Evolutionary conservation across 345 rosid genomes (phyloP).

Genomic region (Rubroshorea leprosula): DNA sequence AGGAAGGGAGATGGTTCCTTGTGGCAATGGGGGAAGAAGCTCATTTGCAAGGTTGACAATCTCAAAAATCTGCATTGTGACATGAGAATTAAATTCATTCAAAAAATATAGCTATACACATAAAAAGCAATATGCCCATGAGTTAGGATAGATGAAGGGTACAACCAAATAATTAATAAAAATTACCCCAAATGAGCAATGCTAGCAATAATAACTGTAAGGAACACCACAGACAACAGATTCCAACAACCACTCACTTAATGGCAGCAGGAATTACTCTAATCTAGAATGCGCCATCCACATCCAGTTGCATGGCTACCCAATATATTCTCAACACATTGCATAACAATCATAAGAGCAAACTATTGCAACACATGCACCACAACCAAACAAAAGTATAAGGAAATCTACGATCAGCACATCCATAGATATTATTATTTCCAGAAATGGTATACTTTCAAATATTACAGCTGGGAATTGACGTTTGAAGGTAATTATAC

Average conservation of each 20-base stretch:
- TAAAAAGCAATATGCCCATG: neutral
- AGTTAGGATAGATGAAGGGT: too few species aligned
- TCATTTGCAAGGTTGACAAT: slow-evolving; percentile 97
- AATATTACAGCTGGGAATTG: neutral
- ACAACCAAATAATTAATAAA: too few species aligned
- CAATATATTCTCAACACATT: neutral
- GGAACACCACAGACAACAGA: too few species aligned
- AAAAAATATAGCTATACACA: neutral
- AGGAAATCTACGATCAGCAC: neutral
- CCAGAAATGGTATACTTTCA: neutral
- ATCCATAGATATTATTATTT: too few species aligned
- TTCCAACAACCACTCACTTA: too few species aligned
- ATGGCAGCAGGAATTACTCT: too few species aligned
- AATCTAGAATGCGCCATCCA: too few species aligned
- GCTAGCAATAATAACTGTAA: too few species aligned
- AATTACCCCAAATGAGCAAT: too few species aligned
- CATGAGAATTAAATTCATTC: neutral
- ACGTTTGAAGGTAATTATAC: neutral
- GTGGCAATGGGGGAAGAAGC: slow-evolving; percentile 95
- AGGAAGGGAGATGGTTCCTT: slow-evolving; percentile 90
- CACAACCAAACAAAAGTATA: neutral
- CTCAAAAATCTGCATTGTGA: slow-evolving; percentile 72
- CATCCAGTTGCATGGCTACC: neutral
- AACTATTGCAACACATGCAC: too few species aligned
- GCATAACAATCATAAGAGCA: too few species aligned